Base-by-base conservation (phyloP, 169 alveolate genomes). In the Cryptosporidium canis region DNA sequence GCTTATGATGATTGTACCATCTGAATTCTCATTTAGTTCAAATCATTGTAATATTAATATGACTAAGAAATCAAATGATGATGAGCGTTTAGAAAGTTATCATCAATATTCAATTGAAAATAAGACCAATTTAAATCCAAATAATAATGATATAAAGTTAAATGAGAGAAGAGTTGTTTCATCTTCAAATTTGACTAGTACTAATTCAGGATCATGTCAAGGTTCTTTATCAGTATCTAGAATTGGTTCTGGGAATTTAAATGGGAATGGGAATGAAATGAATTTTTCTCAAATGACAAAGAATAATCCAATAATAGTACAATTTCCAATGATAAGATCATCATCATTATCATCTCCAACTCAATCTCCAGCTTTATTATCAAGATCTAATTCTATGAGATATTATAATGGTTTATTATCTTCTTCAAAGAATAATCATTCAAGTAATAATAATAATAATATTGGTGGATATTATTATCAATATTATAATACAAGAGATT, bases 351-450 rank as follows among this genome's bases (percentile, higher is more conserved):
- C n/a, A n/a, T n/a, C n/a, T n/a, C 31, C 68, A 16, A n/a, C 18
- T 16, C 18, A 29, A 67, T 39, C 83, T 3, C 24, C 83, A 67
- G 64, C 41, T 14, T 3, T 67, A 67, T 44, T 70, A 35, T 45
- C 84, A 70, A 70, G 84, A 55, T 70, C 84, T 3, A 70, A 70
- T 58, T 77, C 72, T 4, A 37, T 58, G 77, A 77, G 45, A 21
- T 29, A 77, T n/a, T 41, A 21, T 77, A 16, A n/a, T 43, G 31
- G 27, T 67, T 39, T 31, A 48, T 47, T 45, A 27, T 51, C 41
- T 21, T 21, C n/a, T n/a, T n/a, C n/a, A n/a, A 67, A 67, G 41
- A 9, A 8, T 3, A 48, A 39, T 24, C 37, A 41, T 31, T 14
- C 37, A 66, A 66, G 1, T 66, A 31, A 66, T 66, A 39, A 41